A percentile compares a stretch with the other conserved stretches of the same genome.
phyloP scores from a whole-genome alignment of 2,329 filamentous ascomycete species.

The Emmonsiellopsis sp. region DNA sequence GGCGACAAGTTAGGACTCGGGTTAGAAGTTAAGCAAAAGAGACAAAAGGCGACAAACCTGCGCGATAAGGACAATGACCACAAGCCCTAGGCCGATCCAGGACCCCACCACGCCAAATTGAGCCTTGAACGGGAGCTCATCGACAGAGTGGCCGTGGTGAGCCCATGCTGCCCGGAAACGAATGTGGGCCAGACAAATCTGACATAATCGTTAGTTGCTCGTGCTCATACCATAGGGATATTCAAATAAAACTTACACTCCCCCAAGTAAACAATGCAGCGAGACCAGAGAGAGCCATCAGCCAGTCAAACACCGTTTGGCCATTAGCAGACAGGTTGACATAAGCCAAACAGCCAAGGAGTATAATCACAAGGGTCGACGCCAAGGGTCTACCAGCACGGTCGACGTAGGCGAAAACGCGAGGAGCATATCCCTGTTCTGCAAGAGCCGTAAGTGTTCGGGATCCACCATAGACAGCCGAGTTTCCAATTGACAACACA shows the following conservation, averaged over 20 bases:
- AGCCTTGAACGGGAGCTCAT: slow-evolving; percentile 55
- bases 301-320: slow-evolving; percentile 52
- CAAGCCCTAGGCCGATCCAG: slow-evolving; percentile 50
- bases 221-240: not conserved
- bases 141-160: slow-evolving; percentile 47
- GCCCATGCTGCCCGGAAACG: slow-evolving; percentile 57
- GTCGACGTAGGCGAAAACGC: slow-evolving; percentile 38
- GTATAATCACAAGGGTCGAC: slow-evolving; percentile 31
- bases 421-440: slow-evolving; percentile 36
- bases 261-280: slow-evolving; percentile 58
- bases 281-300: slow-evolving; percentile 55
- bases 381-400: slow-evolving; percentile 36
- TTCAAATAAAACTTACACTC: slow-evolving; percentile 23
- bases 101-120: slow-evolving; percentile 52
- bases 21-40: not conserved
- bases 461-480: slow-evolving; percentile 49
- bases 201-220: not conserved
- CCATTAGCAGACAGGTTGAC: slow-evolving; percentile 37
- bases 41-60: slow-evolving; percentile 26
- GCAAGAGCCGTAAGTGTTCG: slow-evolving; percentile 49
- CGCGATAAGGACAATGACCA: slow-evolving; percentile 43
- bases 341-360: slow-evolving; percentile 34
- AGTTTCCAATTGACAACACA: slow-evolving; percentile 52
- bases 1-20: not conserved
- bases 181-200: slow-evolving; percentile 57